A percentile compares a stretch with the other conserved stretches of the same genome.
Evolutionary conservation across 2,329 filamentous ascomycete species (phyloP).

Genomic region (Colletotrichum costaricense): DNA sequence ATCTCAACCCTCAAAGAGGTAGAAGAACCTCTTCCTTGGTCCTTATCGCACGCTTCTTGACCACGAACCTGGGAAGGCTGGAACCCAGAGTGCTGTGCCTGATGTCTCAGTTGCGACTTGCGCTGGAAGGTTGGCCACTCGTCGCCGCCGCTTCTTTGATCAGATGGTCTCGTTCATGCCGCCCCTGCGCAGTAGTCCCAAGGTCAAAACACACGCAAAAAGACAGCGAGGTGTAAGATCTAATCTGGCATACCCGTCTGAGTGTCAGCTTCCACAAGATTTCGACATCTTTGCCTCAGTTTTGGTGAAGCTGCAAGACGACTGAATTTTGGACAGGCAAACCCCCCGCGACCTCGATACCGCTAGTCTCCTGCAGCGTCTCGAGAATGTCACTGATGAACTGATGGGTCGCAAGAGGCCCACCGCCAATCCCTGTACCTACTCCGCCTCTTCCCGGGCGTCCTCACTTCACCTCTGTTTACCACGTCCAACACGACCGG

Average conservation of each 20-base stretch:
- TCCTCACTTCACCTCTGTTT: background rate
- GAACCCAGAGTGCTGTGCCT: slow-evolving; percentile 31
- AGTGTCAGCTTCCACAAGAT: background rate
- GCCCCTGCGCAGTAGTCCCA: background rate
- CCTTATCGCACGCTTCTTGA: slow-evolving; percentile 6
- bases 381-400: slow-evolving; percentile 15
- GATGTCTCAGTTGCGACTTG: slow-evolving; percentile 34
- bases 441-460: slow-evolving; percentile 18
- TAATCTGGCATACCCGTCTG: background rate
- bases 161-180: slow-evolving; percentile 35
- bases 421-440: slow-evolving; percentile 12
- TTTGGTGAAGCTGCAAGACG: background rate
- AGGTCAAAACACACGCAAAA: background rate
- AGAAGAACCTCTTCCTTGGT: slow-evolving; percentile 7
- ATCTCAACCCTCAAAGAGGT: background rate
- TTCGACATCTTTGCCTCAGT: background rate
- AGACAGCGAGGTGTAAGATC: background rate
- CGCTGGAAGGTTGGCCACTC: slow-evolving; percentile 29
- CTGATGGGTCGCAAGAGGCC: slow-evolving; percentile 24
- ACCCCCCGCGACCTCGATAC: background rate
- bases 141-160: slow-evolving; percentile 33
- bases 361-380: slow-evolving; percentile 14
- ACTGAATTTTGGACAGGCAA: background rate
- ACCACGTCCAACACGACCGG: background rate
- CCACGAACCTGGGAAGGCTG: slow-evolving; percentile 27